Percentiles rank a stretch among this genome's conserved stretches.
phyloP scores from a whole-genome alignment of 805 yeast genomes.

The Saturnispora halmiae region DNA sequence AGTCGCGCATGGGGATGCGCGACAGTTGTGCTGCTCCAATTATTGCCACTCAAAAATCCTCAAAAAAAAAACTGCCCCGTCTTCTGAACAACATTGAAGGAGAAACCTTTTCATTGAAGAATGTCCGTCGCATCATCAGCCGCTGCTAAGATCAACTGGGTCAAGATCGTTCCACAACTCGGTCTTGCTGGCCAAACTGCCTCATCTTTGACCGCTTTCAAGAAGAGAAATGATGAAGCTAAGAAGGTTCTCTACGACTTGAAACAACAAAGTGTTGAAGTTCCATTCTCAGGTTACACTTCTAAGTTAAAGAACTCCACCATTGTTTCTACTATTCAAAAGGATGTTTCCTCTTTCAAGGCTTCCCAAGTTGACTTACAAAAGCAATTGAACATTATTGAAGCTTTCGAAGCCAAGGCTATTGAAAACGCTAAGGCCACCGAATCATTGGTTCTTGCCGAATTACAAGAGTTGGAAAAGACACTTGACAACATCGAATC shows the following conservation, averaged over 20 bases:
- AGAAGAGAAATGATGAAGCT: conserved; percentile 98
- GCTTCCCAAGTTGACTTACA: conserved; percentile 81
- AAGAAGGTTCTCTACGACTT: conserved; percentile 69
- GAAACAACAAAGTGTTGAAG: conserved; percentile 60
- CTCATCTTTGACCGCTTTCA: conserved; percentile 73
- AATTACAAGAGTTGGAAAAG: conserved; percentile 74
- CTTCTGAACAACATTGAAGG: not conserved
- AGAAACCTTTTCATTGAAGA: not conserved
- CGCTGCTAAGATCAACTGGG: conserved; percentile 83
- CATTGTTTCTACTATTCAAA: conserved; percentile 73
- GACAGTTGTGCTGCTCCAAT: conserved; percentile 7
- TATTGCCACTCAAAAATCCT: not conserved
- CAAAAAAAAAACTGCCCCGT: not conserved
- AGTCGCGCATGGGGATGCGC: too few species aligned
- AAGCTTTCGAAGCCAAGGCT: conserved; percentile 91
- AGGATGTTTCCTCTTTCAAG: conserved; percentile 63
- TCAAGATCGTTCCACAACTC: conserved; percentile 75
- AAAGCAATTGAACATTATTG: conserved; percentile 85
- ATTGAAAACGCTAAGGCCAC: conserved; percentile 91
- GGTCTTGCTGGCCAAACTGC: conserved; percentile 94
- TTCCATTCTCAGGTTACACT: conserved; percentile 79
- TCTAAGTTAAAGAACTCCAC: conserved; percentile 70
- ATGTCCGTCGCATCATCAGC: conserved; percentile 20
- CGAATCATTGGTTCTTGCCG: conserved; percentile 78
- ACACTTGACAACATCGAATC: conserved; percentile 90